Conservation (phyloP, 495 filamentous ascomycete genomes). For the Arthonia radiata region DNA sequence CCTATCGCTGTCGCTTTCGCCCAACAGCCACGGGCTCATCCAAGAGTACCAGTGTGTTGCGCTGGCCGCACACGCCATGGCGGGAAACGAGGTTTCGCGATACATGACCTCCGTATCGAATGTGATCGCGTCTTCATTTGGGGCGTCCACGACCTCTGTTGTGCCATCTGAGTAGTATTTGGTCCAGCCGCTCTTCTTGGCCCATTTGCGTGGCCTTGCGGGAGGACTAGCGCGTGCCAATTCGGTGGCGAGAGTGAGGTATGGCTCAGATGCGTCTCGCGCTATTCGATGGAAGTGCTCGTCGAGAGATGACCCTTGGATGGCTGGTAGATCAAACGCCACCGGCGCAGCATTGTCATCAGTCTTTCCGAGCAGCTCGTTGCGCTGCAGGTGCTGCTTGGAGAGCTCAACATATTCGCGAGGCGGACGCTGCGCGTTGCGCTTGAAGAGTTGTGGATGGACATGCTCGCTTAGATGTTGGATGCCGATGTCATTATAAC, state of each 20-base stretch:
- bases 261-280: slow-evolving; percentile 73
- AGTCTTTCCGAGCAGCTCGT: slow-evolving; percentile 78
- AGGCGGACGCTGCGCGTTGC: slow-evolving; percentile 28
- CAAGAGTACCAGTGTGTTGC: slow-evolving; percentile 87
- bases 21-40: slow-evolving; percentile 87
- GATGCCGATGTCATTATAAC: slow-evolving; percentile 80
- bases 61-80: slow-evolving; percentile 86
- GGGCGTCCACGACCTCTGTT: slow-evolving; percentile 43
- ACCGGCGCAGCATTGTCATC: slow-evolving; percentile 50
- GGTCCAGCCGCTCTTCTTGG: slow-evolving; percentile 70
- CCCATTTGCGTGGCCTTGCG: slow-evolving; percentile 56
- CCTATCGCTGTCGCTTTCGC: slow-evolving; percentile 44
- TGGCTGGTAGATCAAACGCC: slow-evolving; percentile 56
- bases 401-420: slow-evolving; percentile 52
- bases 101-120: slow-evolving; percentile 98
- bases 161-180: slow-evolving; percentile 60
- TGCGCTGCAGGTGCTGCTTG: slow-evolving; percentile 56
- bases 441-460: slow-evolving; percentile 54
- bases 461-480: slow-evolving; percentile 74
- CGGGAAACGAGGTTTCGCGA: slow-evolving; percentile 69
- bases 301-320: slow-evolving; percentile 63
- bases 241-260: slow-evolving; percentile 43
- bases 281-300: slow-evolving; percentile 91
- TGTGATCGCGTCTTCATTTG: slow-evolving; percentile 54
- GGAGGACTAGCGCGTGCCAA: slow-evolving; percentile 43